A percentile compares a stretch with the other conserved stretches of the same genome.
These are phyloP conservation scores for Geotrichum fermentans DNA, from an alignment of 1,139 yeast genomes.

Conservation along the genomic window DNA sequence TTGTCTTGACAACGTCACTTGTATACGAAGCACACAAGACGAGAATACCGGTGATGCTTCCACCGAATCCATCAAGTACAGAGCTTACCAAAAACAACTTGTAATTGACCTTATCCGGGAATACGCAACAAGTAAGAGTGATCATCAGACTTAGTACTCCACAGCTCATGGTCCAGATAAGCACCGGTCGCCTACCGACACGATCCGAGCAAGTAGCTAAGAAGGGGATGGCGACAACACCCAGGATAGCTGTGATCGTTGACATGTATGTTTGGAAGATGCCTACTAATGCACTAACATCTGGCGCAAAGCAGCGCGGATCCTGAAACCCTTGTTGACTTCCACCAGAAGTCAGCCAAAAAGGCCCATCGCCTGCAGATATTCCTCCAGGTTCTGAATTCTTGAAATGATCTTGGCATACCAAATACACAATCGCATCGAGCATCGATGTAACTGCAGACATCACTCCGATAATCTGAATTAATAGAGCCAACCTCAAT, in stretches of 20 bases:
- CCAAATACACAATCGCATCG: conserved; percentile 29
- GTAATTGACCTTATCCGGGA: conserved; percentile 36
- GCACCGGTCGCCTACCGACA: conserved; percentile 54
- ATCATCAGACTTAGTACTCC: conserved; percentile 32
- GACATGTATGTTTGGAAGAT: conserved; percentile 29
- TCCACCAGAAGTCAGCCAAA: background rate
- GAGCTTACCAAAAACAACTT: conserved; percentile 40
- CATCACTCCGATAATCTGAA: conserved; percentile 25
- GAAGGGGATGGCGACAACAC: conserved; percentile 32
- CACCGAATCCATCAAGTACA: conserved; percentile 48
- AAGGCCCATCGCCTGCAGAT: conserved; percentile 8
- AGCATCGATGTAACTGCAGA: conserved; percentile 26
- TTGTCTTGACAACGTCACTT: conserved; percentile 58
- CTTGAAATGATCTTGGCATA: conserved; percentile 26
- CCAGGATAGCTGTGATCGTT: conserved; percentile 25
- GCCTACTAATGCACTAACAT: conserved; percentile 30
- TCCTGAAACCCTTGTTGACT: conserved; percentile 18
- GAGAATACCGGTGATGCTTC: conserved; percentile 49
- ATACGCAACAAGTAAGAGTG: conserved; percentile 27
- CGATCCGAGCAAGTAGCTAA: conserved; percentile 62
- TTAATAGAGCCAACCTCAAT: conserved; percentile 21
- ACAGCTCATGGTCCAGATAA: conserved; percentile 34
- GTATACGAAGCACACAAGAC: conserved; percentile 58
- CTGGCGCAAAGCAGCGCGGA: conserved; percentile 29
- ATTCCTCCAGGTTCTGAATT: conserved; percentile 5